A percentile compares a stretch with the other conserved stretches of the same genome.
Evolutionary conservation across 176 grass and related monocot species (phyloP).

Genomic region (Eleusine indica): DNA sequence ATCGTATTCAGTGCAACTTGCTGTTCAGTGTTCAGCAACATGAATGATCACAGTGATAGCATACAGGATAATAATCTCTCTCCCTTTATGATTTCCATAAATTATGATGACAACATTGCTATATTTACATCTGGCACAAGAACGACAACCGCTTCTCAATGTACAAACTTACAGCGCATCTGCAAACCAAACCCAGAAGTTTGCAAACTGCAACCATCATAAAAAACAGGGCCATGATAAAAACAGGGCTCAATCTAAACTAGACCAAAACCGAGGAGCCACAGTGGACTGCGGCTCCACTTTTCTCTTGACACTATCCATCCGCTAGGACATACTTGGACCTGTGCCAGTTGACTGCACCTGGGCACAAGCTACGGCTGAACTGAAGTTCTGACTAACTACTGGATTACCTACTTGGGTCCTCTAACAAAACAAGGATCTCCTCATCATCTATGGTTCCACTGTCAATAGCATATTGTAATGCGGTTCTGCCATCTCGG

Average conservation of each 20-base stretch:
- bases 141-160: constrained; percentile 52
- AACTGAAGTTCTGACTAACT: constrained; percentile 23
- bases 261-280: constrained; percentile 12
- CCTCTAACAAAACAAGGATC: constrained; percentile 81
- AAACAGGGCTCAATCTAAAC: constrained; percentile 35
- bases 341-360: constrained; percentile 24
- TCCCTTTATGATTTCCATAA: constrained; percentile 30
- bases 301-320: constrained; percentile 23
- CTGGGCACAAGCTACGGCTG: background rate
- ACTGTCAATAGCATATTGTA: constrained; percentile 78
- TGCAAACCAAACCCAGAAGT: constrained; percentile 54
- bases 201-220: constrained; percentile 40
- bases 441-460: constrained; percentile 83
- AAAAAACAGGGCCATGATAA: background rate
- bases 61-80: background rate
- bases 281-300: constrained; percentile 2
- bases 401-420: constrained; percentile 66
- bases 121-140: constrained; percentile 52
- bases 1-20: background rate
- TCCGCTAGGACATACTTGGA: background rate
- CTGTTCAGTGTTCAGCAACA: constrained; percentile 31
- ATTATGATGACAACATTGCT: constrained; percentile 37
- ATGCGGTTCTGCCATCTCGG: constrained; percentile 65
- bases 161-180: constrained; percentile 68
- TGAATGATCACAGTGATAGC: background rate